Base-by-base conservation (phyloP, 306 rosid species). In the Elaeagnus macrophylla region DNA sequence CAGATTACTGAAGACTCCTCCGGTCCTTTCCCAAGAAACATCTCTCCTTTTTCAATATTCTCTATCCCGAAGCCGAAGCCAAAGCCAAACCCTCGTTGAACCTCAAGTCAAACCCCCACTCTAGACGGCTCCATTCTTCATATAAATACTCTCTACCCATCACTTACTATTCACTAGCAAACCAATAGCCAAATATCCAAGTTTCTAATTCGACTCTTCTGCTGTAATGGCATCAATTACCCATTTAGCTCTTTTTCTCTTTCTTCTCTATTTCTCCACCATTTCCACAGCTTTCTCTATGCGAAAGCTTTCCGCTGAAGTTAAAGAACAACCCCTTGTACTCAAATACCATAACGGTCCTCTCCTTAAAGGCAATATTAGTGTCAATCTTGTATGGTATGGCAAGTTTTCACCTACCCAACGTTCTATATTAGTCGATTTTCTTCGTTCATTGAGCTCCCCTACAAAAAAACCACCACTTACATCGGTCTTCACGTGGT, bases 381-480 rank as follows among this genome's bases (percentile, higher is more conserved):
- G 89, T 69, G 89, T 86, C 10, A 86, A 91, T 67, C 75, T 91
- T 5, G 53, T 91, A 8, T 91, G 97, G 97, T 91, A 91, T 66
- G 96, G 96, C 0, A 17, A 57, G 7, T 91, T 91, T 56, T 78
- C 89, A 0, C 83, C 97, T 0, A 67, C 69, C 67, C 97, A 91
- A 15, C 89, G 97, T 0, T 79, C 95, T 57, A 70, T 86, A 55
- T 58, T 84, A 69, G 82, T 78, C 0, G 96, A 91, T 68, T 91
- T 91, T 67, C 35, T 91, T 1, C 78, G 74, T 46, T 91, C 97
- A 1, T 63, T 91, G 7, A 55, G 14, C 61, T 19, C 55, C 17
- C 56, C 57, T 0, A 9, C 11, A 5, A 14, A 13, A 25, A 13
- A 47, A 7, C 54, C 69, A 1, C 48, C 81, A 1, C 75, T 61